Base-by-base conservation (phyloP, 2,329 filamentous ascomycete genomes). In the Venturia effusa region DNA sequence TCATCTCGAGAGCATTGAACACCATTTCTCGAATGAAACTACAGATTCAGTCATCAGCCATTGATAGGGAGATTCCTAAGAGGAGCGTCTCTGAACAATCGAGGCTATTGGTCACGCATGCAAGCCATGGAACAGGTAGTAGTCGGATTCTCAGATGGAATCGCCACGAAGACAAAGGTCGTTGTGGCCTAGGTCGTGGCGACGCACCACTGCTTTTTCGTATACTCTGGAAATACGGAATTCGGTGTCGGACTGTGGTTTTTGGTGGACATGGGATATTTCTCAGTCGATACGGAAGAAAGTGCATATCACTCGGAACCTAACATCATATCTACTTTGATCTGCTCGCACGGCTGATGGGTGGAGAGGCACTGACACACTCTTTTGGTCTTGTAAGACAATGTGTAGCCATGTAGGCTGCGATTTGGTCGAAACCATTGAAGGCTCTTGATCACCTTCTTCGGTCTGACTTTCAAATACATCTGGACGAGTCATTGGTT, bases 241-340 rank as follows among this genome's bases (percentile, higher is more conserved):
- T 81, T 34, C 73, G 81, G 22, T 88, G 85, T 68, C 71, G 79
- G 34, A 75, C 83, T 65, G 82, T 82, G 34, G 81, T 81, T 19
- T 96, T 96, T 70, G n/a, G 81, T 96, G 61, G 92, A 97, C 72
- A 84, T 96, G 62, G 92, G 96, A 73, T 95, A 94, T 70, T n/a
- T 88, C 87, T 11, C 86, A 90, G 66, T 79, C 96, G 61, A 91
- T 96, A 75, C 73, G 81, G 57, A 86, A 84, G 73, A 96, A 96
- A 75, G 80, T 84, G 66, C 79, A 82, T 37, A 81, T 88, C 24
- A 87, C 96, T 54, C 75, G 84, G 43, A 79, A n/a, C n/a, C n/a
- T n/a, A 80, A 59, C 89, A 85, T 0, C 78, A 82, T 3, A 82
- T 85, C 67, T 79, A 93, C 59, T 63, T 3, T 61, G 66, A 59